These are phyloP conservation scores for Aspergillus affinis DNA, from an alignment of 495 filamentous ascomycete genomes.

Conservation along the genomic window DNA sequence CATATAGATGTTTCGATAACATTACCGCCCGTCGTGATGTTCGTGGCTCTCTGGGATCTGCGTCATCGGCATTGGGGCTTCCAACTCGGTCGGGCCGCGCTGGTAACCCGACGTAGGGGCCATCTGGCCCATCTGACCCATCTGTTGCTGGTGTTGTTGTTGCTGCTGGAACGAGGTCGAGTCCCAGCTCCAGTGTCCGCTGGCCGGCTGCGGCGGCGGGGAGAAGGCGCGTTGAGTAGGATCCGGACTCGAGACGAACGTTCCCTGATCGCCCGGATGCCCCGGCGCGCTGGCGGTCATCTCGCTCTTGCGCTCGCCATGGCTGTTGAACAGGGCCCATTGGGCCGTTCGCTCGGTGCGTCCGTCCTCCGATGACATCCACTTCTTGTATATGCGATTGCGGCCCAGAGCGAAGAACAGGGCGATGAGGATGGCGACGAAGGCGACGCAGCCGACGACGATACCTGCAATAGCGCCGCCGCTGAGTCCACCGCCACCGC, in stretches of 20 bases:
- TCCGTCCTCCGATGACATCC: slow-evolving; percentile 36
- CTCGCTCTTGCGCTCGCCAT: slow-evolving; percentile 15
- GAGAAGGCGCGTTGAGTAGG: slow-evolving; percentile 16
- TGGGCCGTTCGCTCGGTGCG: slow-evolving; percentile 32
- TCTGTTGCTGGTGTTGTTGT: too few species aligned
- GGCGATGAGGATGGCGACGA: slow-evolving; percentile 32
- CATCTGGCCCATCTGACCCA: slow-evolving; percentile 2
- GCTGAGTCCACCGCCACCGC: slow-evolving; percentile 19
- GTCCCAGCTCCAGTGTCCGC: slow-evolving; percentile 31
- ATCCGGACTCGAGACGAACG: slow-evolving; percentile 19
- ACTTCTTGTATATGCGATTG: slow-evolving; percentile 37
- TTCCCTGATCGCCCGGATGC: slow-evolving; percentile 10
- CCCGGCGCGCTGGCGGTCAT: slow-evolving; percentile 5
- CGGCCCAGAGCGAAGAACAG: slow-evolving; percentile 43
- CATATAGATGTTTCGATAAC: too few species aligned
- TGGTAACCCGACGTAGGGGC: background rate
- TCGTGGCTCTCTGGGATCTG: background rate
- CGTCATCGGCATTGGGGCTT: slow-evolving; percentile 13
- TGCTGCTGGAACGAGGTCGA: slow-evolving; percentile 5
- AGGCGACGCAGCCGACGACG: slow-evolving; percentile 30
- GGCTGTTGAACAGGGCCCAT: slow-evolving; percentile 31
- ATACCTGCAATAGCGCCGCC: slow-evolving; percentile 42
- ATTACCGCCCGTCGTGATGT: background rate
- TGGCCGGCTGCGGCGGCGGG: slow-evolving; percentile 10
- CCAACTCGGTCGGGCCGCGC: slow-evolving; percentile 29